Evolutionary conservation across 2,329 filamentous ascomycete species (phyloP).

Genomic region (Leptographium flavum): DNA sequence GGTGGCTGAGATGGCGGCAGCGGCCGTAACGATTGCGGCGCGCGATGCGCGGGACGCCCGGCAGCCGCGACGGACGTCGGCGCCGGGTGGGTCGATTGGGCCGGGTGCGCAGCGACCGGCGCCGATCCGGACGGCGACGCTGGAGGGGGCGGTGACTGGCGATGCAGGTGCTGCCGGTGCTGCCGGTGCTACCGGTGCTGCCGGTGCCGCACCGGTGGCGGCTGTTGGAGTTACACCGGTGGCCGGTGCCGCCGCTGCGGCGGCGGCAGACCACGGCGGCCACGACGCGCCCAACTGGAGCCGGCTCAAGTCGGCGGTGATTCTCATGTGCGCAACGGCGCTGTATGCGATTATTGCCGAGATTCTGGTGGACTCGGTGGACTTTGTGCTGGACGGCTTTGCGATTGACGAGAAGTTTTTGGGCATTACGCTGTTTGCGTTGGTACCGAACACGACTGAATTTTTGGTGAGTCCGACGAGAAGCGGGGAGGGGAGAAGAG

Average conservation of each 20-base stretch:
- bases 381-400: constrained; percentile 82
- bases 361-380: constrained; percentile 91
- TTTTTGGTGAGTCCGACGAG: constrained; percentile 81
- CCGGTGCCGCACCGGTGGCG: neutral
- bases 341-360: constrained; percentile 96
- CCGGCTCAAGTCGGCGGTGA: constrained; percentile 75
- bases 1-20: constrained; percentile 86
- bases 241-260: constrained; percentile 12
- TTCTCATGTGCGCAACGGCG: constrained; percentile 76
- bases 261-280: constrained; percentile 41
- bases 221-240: no score
- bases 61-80: constrained; percentile 5
- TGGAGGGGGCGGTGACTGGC: constrained; percentile 8
- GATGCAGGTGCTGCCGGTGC: neutral
- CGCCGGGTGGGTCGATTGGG: constrained; percentile 6
- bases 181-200: neutral
- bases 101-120: constrained; percentile 13
- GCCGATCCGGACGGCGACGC: constrained; percentile 22
- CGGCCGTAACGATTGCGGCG: constrained; percentile 75
- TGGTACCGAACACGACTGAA: constrained; percentile 96
- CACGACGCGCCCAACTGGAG: constrained; percentile 99
- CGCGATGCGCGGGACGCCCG: constrained; percentile 43
- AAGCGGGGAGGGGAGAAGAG: neutral
- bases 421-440: constrained; percentile 87
- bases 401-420: constrained; percentile 95